phyloP scores from a whole-genome alignment of 73 alveolate species.

The Paramecium pentaurelia region DNA sequence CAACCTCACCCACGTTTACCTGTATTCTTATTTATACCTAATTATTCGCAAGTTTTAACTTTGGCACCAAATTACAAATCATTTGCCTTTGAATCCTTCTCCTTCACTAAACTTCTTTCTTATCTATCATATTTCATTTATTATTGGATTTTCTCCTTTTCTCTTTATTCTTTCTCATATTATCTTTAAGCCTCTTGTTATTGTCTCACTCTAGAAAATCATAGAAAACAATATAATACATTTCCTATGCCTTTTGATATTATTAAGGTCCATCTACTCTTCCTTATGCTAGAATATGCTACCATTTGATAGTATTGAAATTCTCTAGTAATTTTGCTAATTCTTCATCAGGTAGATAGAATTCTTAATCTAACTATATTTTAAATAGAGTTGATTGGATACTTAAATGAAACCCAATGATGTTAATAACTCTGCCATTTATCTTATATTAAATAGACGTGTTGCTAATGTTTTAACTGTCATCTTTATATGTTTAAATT shows the following conservation, averaged over 20 bases:
- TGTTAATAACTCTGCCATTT: neutral
- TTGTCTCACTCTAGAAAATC: neutral
- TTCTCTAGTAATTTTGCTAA: neutral
- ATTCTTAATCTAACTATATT: neutral
- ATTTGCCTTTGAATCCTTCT: neutral
- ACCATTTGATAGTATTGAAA: neutral
- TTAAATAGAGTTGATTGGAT: neutral
- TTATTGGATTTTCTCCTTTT: neutral
- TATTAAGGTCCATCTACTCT: neutral
- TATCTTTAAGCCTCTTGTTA: neutral
- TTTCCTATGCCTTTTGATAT: neutral
- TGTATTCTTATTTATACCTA: slow-evolving; percentile 7
- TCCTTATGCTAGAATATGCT: neutral
- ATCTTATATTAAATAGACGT: neutral
- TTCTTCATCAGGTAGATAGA: neutral
- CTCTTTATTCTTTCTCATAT: neutral
- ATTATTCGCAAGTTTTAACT: neutral
- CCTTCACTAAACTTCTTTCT: slow-evolving; percentile 19
- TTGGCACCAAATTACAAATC: neutral
- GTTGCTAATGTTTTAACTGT: neutral
- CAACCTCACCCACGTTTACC: slow-evolving; percentile 44
- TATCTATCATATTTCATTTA: neutral
- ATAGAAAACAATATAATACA: neutral
- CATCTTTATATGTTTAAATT: neutral
- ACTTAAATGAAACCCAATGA: slow-evolving; percentile 8